Base-by-base conservation (phyloP, 2,329 filamentous ascomycete species). In the Cladophialophora carrionii region DNA sequence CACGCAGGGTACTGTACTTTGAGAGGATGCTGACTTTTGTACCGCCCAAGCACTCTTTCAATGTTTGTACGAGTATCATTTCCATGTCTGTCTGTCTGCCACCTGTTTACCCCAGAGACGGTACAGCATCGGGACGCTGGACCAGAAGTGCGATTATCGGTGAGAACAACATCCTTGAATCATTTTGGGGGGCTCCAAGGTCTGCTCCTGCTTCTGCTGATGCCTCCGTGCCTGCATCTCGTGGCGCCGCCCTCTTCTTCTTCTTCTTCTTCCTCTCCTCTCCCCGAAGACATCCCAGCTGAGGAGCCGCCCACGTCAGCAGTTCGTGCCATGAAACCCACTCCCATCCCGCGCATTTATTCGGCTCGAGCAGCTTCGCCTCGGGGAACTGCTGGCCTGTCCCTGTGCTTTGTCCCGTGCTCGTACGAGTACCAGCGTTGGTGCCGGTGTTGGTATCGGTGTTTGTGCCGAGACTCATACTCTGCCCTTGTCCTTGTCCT, bases 341-440 rank as follows among this genome's bases (percentile, higher is more conserved):
- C 24, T 81, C 75, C 85, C 85, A 87, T 0, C 75, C 76, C 4
- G 79, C 79, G 70, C 85, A 87, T 72, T 86, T 87, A 2, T 84
- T 74, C 0, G 81, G 80, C 67, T 85, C 82, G 68, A 75, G 58
- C 22, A 76, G 46, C 65, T 73, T 64, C 5, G 71, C 76, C 81
- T 72, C 41, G 64, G 89, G 88, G 79, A 66, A 61, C n/a, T 26
- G 22, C 26, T 29, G 26, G 26, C 26, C 26, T 29, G 3, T 6
- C 3, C 26, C 26, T 29, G 26, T 29, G 26, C 26, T 29, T 29
- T 3, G 3, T 2, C 22, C 20, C 8, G 20, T 12, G 6, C 12
- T 24, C 20, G 37, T 43, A n/a, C 34, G 4, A 2, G 32, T 34
- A 9, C 7, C 8, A 3, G 32, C 8, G n/a, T 34, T 17, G 53